These are phyloP conservation scores for Solioccasus polychromus DNA, from an alignment of 768 basidiomycete genomes.

Conservation along the genomic window DNA sequence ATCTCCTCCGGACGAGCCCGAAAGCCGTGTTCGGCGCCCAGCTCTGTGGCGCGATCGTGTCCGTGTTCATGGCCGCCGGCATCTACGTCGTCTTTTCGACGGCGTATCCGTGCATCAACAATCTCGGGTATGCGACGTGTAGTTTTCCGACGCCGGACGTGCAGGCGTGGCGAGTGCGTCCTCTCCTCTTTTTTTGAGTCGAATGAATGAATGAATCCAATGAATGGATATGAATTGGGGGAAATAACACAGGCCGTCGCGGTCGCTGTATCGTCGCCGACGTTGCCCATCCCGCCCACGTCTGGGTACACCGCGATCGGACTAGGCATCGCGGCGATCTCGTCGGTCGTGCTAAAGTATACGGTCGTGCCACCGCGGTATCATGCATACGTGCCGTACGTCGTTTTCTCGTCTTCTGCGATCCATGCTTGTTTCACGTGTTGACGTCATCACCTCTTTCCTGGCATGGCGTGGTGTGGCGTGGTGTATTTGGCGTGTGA, in stretches of 20 bases:
- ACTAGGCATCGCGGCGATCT: slow-evolving; percentile 43
- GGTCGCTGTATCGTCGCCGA: slow-evolving; percentile 21
- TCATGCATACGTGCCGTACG: slow-evolving; percentile 21
- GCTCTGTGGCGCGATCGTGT: slow-evolving; percentile 54
- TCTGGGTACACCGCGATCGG: slow-evolving; percentile 60
- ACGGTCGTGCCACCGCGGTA: slow-evolving; percentile 23
- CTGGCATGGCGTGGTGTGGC: too few relatives aligned
- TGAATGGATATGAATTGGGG: too few relatives aligned
- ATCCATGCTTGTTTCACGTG: not conserved
- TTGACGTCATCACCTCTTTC: not conserved
- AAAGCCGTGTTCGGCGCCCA: slow-evolving; percentile 62
- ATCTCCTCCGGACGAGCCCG: slow-evolving; percentile 63
- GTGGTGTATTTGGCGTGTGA: too few relatives aligned
- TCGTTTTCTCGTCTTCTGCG: not conserved
- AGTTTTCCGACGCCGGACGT: slow-evolving; percentile 25
- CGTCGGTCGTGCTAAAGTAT: slow-evolving; percentile 43
- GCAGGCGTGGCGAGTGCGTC: slow-evolving; percentile 23
- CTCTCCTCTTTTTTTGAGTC: not conserved
- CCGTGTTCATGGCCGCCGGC: slow-evolving; percentile 57
- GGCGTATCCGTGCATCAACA: slow-evolving; percentile 56
- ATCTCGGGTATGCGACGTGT: slow-evolving; percentile 13
- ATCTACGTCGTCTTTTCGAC: slow-evolving; percentile 62
- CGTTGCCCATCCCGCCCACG: slow-evolving; percentile 43
- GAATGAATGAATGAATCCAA: too few relatives aligned
- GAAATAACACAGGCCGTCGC: slow-evolving; percentile 14